Conservation (phyloP, 2,329 filamentous ascomycete genomes). For the Talaromyces sp. region DNA sequence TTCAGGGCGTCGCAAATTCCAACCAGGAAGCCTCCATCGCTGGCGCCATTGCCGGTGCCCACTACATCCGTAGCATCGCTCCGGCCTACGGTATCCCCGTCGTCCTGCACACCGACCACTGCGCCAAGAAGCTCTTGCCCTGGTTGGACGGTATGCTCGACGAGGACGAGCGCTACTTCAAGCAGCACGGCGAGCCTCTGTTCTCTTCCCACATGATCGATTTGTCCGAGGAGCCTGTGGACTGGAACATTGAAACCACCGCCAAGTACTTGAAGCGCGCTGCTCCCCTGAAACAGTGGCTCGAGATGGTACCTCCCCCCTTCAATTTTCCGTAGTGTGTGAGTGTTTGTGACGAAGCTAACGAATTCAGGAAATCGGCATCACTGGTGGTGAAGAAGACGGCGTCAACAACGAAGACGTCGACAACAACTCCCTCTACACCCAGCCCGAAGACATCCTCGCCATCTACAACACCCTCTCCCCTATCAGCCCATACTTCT, state of each 20-base stretch:
- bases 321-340: not conserved
- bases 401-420: constrained; percentile 98
- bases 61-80: constrained; percentile 87
- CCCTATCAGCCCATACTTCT: constrained; percentile 92
- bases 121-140: constrained; percentile 98
- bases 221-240: constrained; percentile 83
- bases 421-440: constrained; percentile 96
- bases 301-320: constrained; percentile 74
- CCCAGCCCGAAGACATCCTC: constrained; percentile 94
- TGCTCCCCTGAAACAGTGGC: constrained; percentile 96
- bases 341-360: not conserved
- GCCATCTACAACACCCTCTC: constrained; percentile 83
- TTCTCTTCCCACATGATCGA: constrained; percentile 99
- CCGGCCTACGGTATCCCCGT: constrained; percentile 86
- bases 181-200: constrained; percentile 84
- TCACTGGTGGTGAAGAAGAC: constrained; percentile 96
- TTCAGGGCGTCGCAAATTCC: constrained; percentile 69
- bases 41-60: constrained; percentile 81
- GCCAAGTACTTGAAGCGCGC: constrained; percentile 90
- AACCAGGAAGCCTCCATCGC: constrained; percentile 86
- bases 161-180: constrained; percentile 92
- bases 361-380: constrained; percentile 66
- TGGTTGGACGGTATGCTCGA: constrained; percentile 97
- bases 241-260: constrained; percentile 89
- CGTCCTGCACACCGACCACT: constrained; percentile 95